Conservation (phyloP, 1,284 basidiomycete genomes). For the Marasmius oreades region DNA sequence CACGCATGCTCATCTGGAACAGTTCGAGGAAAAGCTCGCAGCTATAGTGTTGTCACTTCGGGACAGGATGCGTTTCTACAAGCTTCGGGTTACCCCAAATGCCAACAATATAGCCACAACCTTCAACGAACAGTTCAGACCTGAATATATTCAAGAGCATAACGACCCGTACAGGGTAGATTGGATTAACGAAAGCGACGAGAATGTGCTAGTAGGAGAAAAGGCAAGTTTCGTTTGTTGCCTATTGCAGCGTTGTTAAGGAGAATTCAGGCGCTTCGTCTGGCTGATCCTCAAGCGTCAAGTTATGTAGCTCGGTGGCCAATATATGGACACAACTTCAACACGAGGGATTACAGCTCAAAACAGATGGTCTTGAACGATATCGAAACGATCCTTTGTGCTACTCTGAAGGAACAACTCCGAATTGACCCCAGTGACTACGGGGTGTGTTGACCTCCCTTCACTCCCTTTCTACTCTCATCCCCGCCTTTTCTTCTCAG, state of each 20-base stretch:
- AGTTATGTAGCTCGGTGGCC: conserved; percentile 79
- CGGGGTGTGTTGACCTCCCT: conserved; percentile 43
- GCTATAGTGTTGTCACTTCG: conserved; percentile 73
- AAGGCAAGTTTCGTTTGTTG: conserved; percentile 41
- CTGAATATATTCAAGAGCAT: conserved; percentile 77
- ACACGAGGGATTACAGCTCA: conserved; percentile 73
- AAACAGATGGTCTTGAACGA: conserved; percentile 73
- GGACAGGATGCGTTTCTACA: conserved; percentile 86
- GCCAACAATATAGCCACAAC: conserved; percentile 68
- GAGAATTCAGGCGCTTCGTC: conserved; percentile 57
- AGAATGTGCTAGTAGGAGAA: conserved; percentile 64
- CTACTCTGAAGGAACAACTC: conserved; percentile 60
- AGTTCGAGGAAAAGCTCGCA: conserved; percentile 74
- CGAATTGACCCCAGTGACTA: conserved; percentile 55
- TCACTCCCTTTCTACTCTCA: neutral
- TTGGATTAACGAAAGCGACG: conserved; percentile 62
- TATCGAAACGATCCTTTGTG: conserved; percentile 67
- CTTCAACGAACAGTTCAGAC: conserved; percentile 74
- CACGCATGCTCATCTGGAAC: conserved; percentile 2
- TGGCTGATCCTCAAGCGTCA: conserved; percentile 64
- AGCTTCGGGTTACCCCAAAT: conserved; percentile 76
- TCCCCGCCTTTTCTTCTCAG: conserved; percentile 34
- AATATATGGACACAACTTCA: conserved; percentile 73
- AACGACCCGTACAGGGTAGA: conserved; percentile 80
- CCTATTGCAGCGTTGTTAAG: conserved; percentile 3